Conservation (phyloP, 2,329 filamentous ascomycete genomes). For the Chrysoporthe austroafricana region DNA sequence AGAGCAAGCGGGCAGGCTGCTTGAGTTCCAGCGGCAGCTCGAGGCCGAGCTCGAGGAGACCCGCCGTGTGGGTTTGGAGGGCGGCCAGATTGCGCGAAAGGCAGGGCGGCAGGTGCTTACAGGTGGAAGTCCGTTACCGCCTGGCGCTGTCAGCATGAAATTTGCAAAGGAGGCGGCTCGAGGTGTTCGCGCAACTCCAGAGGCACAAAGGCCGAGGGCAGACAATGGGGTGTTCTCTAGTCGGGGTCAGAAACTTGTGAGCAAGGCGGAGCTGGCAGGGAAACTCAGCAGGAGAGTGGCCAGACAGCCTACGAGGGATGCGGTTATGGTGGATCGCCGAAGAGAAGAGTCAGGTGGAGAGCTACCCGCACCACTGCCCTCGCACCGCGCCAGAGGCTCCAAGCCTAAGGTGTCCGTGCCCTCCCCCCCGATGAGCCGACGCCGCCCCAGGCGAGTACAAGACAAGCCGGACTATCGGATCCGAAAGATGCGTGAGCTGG, state of each 20-base stretch:
- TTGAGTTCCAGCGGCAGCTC: neutral
- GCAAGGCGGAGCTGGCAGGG: neutral
- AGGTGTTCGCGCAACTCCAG: neutral
- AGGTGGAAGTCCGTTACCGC: neutral
- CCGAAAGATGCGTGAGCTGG: neutral
- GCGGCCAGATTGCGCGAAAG: neutral
- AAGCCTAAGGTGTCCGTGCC: neutral
- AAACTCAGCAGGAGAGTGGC: neutral
- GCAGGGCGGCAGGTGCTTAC: neutral
- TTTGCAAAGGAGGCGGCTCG: neutral
- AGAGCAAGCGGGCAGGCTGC: neutral
- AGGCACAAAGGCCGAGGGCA: neutral
- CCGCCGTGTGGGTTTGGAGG: neutral
- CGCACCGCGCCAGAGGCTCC: neutral
- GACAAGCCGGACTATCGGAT: slow-evolving; percentile 1
- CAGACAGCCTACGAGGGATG: neutral
- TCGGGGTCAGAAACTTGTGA: neutral
- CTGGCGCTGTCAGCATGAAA: neutral
- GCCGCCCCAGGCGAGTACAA: neutral
- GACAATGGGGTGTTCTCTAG: neutral
- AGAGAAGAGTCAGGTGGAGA: neutral
- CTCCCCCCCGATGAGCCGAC: neutral
- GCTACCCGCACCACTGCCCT: neutral
- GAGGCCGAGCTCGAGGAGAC: neutral
- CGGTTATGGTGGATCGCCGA: neutral